phyloP scores from a whole-genome alignment of 148 eudicot genomes.

The Rhododendron ferrugineum region DNA sequence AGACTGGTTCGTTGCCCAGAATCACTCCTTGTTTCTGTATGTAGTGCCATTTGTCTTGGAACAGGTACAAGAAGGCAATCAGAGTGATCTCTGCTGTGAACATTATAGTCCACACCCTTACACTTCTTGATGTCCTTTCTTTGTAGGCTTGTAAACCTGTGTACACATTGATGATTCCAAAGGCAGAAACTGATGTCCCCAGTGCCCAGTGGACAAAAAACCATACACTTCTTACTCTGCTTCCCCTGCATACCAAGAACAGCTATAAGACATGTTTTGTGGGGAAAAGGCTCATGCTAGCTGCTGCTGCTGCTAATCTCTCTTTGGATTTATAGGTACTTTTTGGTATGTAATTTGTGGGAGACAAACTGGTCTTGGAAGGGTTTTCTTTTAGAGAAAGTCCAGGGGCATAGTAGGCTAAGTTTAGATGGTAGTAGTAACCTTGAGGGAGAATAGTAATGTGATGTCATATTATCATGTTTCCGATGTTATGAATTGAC shows the following conservation, averaged over 20 bases:
- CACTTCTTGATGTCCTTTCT: slow-evolving; percentile 35
- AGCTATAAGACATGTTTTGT: background rate
- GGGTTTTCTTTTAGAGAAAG: background rate
- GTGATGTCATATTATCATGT: no score
- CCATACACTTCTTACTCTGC: slow-evolving; percentile 58
- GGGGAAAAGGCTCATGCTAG: background rate
- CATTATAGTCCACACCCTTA: slow-evolving; percentile 46
- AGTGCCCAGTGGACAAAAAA: slow-evolving; percentile 63
- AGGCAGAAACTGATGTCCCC: slow-evolving; percentile 46
- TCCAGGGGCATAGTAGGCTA: no score
- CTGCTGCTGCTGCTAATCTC: background rate
- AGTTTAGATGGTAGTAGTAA: no score
- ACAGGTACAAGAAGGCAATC: slow-evolving; percentile 48
- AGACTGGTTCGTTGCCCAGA: slow-evolving; percentile 29
- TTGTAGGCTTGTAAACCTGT: slow-evolving; percentile 70
- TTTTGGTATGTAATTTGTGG: background rate
- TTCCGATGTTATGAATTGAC: no score
- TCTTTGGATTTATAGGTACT: background rate
- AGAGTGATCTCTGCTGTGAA: slow-evolving; percentile 49
- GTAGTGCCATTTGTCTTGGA: slow-evolving; percentile 73
- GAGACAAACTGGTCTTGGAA: background rate
- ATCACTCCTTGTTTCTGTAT: slow-evolving; percentile 43
- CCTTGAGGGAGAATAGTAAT: no score
- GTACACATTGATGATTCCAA: slow-evolving; percentile 66
- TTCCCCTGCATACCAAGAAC: slow-evolving; percentile 39